Evolutionary conservation across 2,329 filamentous ascomycete genomes (phyloP), one percentile per base, ranked within the genome.

Genomic region (Cercospora sp.): DNA sequence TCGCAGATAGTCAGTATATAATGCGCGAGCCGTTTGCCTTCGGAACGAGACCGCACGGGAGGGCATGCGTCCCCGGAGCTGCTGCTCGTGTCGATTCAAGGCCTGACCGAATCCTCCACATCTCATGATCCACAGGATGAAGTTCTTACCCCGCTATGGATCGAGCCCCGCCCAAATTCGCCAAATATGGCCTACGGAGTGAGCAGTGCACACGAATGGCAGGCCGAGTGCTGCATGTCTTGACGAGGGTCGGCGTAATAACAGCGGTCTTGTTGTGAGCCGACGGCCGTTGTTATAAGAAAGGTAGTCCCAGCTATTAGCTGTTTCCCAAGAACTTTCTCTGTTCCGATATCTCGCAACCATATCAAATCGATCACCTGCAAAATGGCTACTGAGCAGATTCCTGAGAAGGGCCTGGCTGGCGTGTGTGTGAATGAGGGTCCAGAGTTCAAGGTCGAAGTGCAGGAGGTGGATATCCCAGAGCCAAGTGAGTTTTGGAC

Each of bases 401-500:
- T 86, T 39, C 84, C 83, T 2, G 81, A 82, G 51, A 78, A 81
- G 66, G 83, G 84, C 73, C 84, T 84, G 65, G 84, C 83, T 2
- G 84, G 82, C 6, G 83, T 85, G 1, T 81, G 84, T 1, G 77
- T 83, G 31, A 83, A 86, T 67, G 80, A 83, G 72, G 84, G 84
- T 1, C 83, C 83, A 0, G 75, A 84, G 65, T 86, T 85, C 69
- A 74, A 73, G 5, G 76, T 85, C 31, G 81, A 83, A 66, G 80
- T 86, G 8, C 79, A 83, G 72, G 78, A 79, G 65, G 82, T 86
- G 1, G 79, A 81, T 18, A 82, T 86, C 0, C 84, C 84, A 4
- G 79, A 83, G 61, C 82, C 83, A 64, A 82, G 82, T 83, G 74
- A 67, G 72, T n/a, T n/a, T n/a, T n/a, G n/a, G n/a, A n/a, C n/a